A percentile compares a stretch with the other conserved stretches of the same genome.
These are phyloP conservation scores for Apostasia shenzhenica DNA, from an alignment of 106 monocot genomes.

Conservation along the genomic window DNA sequence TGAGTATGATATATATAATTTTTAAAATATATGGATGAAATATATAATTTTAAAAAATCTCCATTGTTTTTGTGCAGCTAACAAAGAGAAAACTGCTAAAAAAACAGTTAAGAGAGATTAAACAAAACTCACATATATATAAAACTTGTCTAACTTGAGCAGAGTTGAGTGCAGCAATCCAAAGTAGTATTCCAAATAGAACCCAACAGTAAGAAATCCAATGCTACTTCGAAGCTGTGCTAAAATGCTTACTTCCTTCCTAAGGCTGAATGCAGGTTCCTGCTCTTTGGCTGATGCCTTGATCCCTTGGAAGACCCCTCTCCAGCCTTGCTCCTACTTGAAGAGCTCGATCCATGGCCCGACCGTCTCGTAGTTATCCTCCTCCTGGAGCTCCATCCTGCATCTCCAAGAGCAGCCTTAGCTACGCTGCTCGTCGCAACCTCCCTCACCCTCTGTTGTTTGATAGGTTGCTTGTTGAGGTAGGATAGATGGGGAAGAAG, in stretches of 20 bases:
- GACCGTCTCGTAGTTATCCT: constrained; percentile 15
- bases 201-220: too few species aligned
- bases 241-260: constrained; percentile 7
- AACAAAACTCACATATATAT: too few species aligned
- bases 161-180: too few species aligned
- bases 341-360: constrained; percentile 19
- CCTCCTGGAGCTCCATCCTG: constrained; percentile 24
- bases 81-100: too few species aligned
- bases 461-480: constrained; percentile 74
- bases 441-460: constrained; percentile 53
- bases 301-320: constrained; percentile 8
- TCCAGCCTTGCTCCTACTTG: constrained; percentile 6
- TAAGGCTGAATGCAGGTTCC: constrained; percentile 12
- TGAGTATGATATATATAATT: too few species aligned
- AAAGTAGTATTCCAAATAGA: too few species aligned
- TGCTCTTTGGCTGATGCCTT: constrained; percentile 16
- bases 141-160: too few species aligned
- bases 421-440: constrained; percentile 43
- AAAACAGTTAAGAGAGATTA: too few species aligned
- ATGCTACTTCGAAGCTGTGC: too few species aligned
- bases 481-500: constrained; percentile 59
- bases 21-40: too few species aligned
- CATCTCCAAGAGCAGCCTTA: constrained; percentile 57
- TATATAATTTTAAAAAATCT: too few species aligned
- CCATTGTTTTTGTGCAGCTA: too few species aligned